phyloP scores from a whole-genome alignment of 805 yeast genomes.

The Candida easanensis region DNA sequence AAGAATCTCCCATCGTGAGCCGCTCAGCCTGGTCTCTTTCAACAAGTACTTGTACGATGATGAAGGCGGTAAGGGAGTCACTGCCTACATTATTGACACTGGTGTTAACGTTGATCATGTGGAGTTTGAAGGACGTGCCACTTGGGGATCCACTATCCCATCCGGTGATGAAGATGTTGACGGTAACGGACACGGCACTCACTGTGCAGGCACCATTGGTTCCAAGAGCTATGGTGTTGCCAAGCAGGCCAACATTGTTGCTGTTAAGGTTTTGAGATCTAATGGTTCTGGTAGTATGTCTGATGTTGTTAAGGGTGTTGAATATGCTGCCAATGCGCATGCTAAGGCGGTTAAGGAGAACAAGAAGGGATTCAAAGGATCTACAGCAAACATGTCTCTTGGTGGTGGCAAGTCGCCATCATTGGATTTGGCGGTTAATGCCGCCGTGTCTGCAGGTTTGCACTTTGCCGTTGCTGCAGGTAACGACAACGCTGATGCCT shows the following conservation, averaged over 20 bases:
- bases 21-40: constrained; percentile 64
- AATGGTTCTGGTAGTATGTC: constrained; percentile 84
- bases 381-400: constrained; percentile 89
- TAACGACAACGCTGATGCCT: constrained; percentile 90
- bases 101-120: constrained; percentile 76
- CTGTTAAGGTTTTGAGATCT: constrained; percentile 79
- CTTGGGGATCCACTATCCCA: constrained; percentile 84
- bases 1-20: constrained; percentile 79
- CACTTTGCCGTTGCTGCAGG: constrained; percentile 97
- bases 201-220: constrained; percentile 95
- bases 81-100: constrained; percentile 86
- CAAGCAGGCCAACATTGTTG: constrained; percentile 73
- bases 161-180: constrained; percentile 66
- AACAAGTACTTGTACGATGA: constrained; percentile 71
- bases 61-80: constrained; percentile 79
- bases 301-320: constrained; percentile 82
- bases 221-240: constrained; percentile 81
- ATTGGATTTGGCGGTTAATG: constrained; percentile 82
- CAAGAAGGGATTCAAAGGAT: constrained; percentile 73
- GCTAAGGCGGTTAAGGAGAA: constrained; percentile 46
- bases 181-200: constrained; percentile 95
- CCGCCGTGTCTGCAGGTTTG: constrained; percentile 84
- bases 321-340: constrained; percentile 76
- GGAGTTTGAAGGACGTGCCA: constrained; percentile 82
- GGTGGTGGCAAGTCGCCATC: constrained; percentile 93